Conservation (phyloP, 179 eudicot genomes). For the Spergularia azorica region DNA sequence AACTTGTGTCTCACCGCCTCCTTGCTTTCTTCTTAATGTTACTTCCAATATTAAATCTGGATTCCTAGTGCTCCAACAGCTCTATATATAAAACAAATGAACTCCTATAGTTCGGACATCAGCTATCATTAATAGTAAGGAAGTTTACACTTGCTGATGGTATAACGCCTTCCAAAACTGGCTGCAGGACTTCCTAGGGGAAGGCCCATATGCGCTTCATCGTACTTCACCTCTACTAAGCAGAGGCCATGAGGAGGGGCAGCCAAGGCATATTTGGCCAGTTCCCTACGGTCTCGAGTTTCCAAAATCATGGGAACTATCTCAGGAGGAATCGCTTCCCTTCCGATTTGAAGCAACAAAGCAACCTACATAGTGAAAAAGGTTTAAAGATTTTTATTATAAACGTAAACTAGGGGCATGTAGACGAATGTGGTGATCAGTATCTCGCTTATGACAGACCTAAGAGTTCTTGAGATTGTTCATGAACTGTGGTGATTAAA, state of each 20-base stretch:
- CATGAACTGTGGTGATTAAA: too few relatives aligned
- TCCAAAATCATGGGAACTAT: constrained; percentile 68
- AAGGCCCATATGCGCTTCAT: constrained; percentile 62
- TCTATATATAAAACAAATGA: background rate
- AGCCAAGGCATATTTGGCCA: constrained; percentile 59
- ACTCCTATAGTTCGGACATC: too few relatives aligned
- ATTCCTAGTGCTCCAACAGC: background rate
- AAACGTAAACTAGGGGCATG: background rate
- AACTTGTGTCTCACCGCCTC: too few relatives aligned
- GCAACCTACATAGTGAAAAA: constrained; percentile 55
- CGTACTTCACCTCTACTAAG: constrained; percentile 64
- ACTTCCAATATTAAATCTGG: too few relatives aligned
- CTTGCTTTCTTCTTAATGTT: too few relatives aligned
- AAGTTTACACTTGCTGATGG: constrained; percentile 68
- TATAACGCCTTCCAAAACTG: constrained; percentile 74
- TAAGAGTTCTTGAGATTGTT: too few relatives aligned
- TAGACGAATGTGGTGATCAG: background rate
- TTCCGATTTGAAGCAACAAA: constrained; percentile 85
- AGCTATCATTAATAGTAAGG: constrained; percentile 46
- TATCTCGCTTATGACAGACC: background rate
- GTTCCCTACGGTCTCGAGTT: constrained; percentile 63
- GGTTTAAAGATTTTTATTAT: background rate
- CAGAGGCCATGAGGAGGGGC: constrained; percentile 85
- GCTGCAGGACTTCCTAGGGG: constrained; percentile 57
- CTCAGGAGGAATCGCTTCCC: constrained; percentile 75